phyloP scores from a whole-genome alignment of 2,329 filamentous ascomycete species.

The Epichloe bromicola region DNA sequence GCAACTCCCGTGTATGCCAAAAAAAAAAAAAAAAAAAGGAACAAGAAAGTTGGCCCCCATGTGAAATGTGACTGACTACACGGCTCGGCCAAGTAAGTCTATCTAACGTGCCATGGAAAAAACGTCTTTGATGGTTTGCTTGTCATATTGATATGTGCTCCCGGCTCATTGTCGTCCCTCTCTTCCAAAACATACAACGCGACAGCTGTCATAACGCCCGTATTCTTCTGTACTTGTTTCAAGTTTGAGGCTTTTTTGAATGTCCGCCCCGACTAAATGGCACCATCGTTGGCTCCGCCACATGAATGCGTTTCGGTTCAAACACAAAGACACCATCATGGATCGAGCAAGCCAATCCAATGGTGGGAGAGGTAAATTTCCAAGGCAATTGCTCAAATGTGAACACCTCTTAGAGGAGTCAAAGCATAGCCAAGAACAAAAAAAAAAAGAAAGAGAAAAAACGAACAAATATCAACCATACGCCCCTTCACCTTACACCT shows the following conservation, averaged over 20 bases:
- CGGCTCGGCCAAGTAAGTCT: neutral
- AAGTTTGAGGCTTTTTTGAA: neutral
- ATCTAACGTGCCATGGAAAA: neutral
- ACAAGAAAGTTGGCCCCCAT: neutral
- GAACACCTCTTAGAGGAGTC: neutral
- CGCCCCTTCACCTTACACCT: neutral
- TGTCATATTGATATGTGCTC: neutral
- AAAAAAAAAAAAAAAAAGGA: neutral
- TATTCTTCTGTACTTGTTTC: slow-evolving; percentile 1
- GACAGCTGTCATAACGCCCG: neutral
- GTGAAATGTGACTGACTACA: neutral
- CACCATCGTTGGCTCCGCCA: neutral
- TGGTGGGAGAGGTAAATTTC: neutral
- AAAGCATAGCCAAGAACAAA: neutral
- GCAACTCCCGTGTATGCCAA: neutral
- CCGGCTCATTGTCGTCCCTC: neutral
- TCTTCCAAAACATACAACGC: neutral
- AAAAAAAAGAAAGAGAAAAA: neutral
- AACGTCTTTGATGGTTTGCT: neutral
- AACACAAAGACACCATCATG: neutral
- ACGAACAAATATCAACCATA: neutral
- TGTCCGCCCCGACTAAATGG: neutral
- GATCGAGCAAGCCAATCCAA: neutral
- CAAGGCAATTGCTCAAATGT: neutral
- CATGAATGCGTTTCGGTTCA: neutral